Conservation (phyloP, 805 yeast species). For the Candida tammaniensis region DNA sequence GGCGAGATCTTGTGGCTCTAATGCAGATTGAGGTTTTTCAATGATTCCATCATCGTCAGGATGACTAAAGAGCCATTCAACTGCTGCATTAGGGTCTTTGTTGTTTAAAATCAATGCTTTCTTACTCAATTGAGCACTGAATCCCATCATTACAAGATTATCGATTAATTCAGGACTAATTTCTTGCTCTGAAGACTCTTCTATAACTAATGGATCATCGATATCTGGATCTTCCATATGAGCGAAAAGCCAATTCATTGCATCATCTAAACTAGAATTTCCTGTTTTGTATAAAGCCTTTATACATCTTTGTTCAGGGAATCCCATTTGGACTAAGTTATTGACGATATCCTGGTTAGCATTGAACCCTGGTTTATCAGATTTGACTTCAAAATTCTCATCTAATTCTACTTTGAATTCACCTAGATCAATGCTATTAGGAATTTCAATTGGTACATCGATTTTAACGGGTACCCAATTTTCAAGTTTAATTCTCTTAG, state of each 20-base stretch:
- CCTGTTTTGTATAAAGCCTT: constrained; percentile 75
- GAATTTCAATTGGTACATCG: constrained; percentile 65
- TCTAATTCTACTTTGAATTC: constrained; percentile 26
- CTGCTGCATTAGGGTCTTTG: constrained; percentile 69
- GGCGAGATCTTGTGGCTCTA: constrained; percentile 15
- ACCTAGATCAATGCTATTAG: constrained; percentile 44
- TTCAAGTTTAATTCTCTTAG: constrained; percentile 75
- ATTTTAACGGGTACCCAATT: constrained; percentile 90
- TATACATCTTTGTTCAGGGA: constrained; percentile 60
- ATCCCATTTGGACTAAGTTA: constrained; percentile 80
- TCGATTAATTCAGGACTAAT: constrained; percentile 40
- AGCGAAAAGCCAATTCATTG: constrained; percentile 86
- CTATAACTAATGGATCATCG: constrained; percentile 53
- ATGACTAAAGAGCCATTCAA: constrained; percentile 86
- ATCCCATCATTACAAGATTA: constrained; percentile 73
- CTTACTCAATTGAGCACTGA: constrained; percentile 57
- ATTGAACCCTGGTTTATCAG: constrained; percentile 28
- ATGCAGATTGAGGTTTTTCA: constrained; percentile 24
- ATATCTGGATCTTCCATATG: constrained; percentile 85
- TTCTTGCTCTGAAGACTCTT: constrained; percentile 16
- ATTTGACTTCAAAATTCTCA: constrained; percentile 28
- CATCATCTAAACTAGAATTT: constrained; percentile 61
- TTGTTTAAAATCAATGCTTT: constrained; percentile 65
- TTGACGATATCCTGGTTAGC: constrained; percentile 57
- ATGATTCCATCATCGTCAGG: constrained; percentile 74